Base-by-base conservation (phyloP, 768 basidiomycete species). In the Lentinus brumalis region DNA sequence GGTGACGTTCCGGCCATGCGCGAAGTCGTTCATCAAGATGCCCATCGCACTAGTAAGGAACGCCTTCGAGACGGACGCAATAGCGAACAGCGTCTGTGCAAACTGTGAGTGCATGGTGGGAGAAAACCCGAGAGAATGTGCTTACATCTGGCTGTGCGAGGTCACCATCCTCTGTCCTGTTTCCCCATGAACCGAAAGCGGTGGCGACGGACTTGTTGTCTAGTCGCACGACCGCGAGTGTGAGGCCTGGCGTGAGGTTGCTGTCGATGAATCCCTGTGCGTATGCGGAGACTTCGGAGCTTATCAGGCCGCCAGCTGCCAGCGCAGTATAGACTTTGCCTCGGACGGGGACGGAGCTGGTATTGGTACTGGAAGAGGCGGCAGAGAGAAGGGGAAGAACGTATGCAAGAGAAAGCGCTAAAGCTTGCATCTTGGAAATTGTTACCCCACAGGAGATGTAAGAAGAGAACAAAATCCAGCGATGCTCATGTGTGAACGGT, bases 11-110 rank as follows among this genome's bases (percentile, higher is more conserved):
- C 64, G 61, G 8, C 70, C 71, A 10, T 63, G 44, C 30, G 69
- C 70, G 57, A 63, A 71, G 58, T 74, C 70, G 31, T 72, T 69
- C 50, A 72, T 72, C 4, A 75, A 64, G 21, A 73, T 61, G n/a
- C 74, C 71, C 16, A 75, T 21, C 11, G 69, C 52, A 11, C 56
- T 57, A 3, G 68, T 56, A 12, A 69, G 61, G 53, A 74, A 75
- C 1, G 68, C 67, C 56, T 75, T 75, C 4, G 70, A 73, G 59
- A 66, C 68, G 2, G 73, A 72, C 6, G 58, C 73, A 16, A 74
- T 53, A n/a, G 15, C 45, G 44, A 73, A 74, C 8, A 70, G 53
- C 1, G 72, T 71, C 71, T 74, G 44, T 16, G n/a, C 21, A 12
- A 21, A 12, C 26, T 26, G 46, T 21, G 26, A 49, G 46, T 29